Evolutionary conservation across 2,329 filamentous ascomycete species (phyloP).

Genomic region (Xylariaceae sp.): DNA sequence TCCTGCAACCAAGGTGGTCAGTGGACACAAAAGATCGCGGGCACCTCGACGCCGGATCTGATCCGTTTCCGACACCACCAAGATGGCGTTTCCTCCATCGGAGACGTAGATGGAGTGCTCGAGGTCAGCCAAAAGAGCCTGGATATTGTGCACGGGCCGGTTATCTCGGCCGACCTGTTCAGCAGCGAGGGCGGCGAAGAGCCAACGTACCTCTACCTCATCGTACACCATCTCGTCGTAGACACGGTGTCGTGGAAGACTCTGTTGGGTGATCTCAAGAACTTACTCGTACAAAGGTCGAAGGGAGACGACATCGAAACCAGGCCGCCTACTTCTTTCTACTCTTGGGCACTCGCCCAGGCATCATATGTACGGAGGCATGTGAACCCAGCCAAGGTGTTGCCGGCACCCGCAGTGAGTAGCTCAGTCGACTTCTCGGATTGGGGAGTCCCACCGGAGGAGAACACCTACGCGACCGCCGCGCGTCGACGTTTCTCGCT

Average conservation of each 20-base stretch:
- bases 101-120: neutral
- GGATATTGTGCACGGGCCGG: conserved; percentile 6
- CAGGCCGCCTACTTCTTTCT: conserved; percentile 1
- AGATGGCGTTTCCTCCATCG: neutral
- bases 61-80: no score
- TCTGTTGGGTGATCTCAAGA: conserved; percentile 3
- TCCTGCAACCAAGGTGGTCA: neutral
- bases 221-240: conserved; percentile 6
- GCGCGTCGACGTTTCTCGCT: neutral
- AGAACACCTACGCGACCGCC: neutral
- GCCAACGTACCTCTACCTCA: conserved; percentile 1
- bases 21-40: conserved; percentile 5
- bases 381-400: no score
- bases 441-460: neutral
- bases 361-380: no score
- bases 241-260: conserved; percentile 7
- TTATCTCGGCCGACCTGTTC: conserved; percentile 1
- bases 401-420: neutral
- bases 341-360: no score
- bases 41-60: neutral
- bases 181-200: neutral
- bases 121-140: conserved; percentile 1
- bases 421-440: neutral
- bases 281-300: conserved; percentile 2
- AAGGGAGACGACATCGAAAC: conserved; percentile 2